Percentiles rank a stretch among this genome's conserved stretches.
Conservation (phyloP, 164 flowering plant species). For the Litsea cubeba region DNA sequence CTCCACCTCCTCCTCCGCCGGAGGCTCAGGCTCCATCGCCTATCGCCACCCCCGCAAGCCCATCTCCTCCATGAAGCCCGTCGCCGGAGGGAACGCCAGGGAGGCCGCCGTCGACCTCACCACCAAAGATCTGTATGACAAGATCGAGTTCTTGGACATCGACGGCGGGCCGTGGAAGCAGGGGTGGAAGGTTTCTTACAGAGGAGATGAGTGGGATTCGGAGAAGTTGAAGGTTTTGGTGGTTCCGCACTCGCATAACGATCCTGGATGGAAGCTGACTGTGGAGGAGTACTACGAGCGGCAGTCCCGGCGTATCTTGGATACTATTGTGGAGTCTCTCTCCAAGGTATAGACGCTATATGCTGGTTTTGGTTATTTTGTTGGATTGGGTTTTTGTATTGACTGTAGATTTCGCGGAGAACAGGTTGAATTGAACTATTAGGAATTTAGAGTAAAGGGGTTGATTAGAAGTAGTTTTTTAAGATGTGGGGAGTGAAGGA, state of each 20-base stretch:
- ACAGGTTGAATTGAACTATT: no score
- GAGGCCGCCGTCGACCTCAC: conserved; percentile 65
- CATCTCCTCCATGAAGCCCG: conserved; percentile 20
- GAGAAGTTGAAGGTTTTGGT: conserved; percentile 93
- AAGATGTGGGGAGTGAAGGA: no score
- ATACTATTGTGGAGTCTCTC: conserved; percentile 80
- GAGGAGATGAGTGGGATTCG: conserved; percentile 78
- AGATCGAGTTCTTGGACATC: conserved; percentile 69
- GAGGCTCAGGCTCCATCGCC: conserved; percentile 1
- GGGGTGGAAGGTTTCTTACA: conserved; percentile 78
- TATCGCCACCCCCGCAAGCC: conserved; percentile 15
- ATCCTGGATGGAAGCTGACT: conserved; percentile 98
- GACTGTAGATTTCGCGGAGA: no score
- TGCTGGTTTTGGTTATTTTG: not conserved
- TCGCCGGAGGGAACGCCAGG: not conserved
- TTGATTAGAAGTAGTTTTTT: no score
- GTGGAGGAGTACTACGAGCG: conserved; percentile 88
- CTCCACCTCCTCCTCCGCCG: conserved; percentile 29
- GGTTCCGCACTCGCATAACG: conserved; percentile 99
- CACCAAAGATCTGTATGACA: conserved; percentile 85
- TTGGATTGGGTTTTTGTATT: not conserved
- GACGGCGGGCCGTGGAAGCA: conserved; percentile 98
- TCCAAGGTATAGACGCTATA: conserved; percentile 47
- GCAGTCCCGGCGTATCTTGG: conserved; percentile 76
- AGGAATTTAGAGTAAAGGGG: no score